A percentile compares a stretch with the other conserved stretches of the same genome.
phyloP scores from a whole-genome alignment of 345 rosid genomes.

The Salix brachista region DNA sequence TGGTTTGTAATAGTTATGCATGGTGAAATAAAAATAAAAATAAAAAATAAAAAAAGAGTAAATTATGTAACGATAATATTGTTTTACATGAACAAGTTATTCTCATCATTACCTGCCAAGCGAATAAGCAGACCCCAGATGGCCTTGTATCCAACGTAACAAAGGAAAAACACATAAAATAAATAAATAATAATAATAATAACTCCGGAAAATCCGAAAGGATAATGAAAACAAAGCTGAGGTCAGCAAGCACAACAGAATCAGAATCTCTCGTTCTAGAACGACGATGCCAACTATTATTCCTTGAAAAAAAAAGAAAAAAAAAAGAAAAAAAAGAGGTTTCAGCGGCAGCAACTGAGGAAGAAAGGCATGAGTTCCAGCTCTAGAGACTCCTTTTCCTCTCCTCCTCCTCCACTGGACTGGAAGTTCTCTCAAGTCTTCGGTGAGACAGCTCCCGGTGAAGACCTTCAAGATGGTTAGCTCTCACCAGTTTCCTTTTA shows the following conservation, averaged over 20 bases:
- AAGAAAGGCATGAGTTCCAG: constrained; percentile 22
- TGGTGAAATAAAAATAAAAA: no score
- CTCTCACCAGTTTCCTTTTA: neutral
- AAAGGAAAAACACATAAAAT: neutral
- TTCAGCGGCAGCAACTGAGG: neutral
- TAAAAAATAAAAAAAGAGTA: no score
- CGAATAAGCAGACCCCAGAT: no score
- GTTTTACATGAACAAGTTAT: no score
- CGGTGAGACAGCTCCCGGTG: constrained; percentile 44
- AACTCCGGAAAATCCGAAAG: neutral
- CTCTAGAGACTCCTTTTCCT: constrained; percentile 17
- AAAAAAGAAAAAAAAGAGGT: no score
- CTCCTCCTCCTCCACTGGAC: constrained; percentile 17
- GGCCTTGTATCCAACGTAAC: no score
- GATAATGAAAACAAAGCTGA: constrained; percentile 4
- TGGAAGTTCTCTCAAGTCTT: constrained; percentile 66
- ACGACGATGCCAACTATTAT: no score
- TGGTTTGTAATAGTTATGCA: no score
- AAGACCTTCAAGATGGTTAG: constrained; percentile 53
- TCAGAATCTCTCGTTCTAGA: constrained; percentile 1
- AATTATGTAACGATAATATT: no score
- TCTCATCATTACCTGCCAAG: no score
- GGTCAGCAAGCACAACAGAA: neutral
- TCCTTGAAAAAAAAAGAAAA: no score
- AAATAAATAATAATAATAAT: neutral